Base-by-base conservation (phyloP, 441 rosid genomes). In the Iberis amara region DNA sequence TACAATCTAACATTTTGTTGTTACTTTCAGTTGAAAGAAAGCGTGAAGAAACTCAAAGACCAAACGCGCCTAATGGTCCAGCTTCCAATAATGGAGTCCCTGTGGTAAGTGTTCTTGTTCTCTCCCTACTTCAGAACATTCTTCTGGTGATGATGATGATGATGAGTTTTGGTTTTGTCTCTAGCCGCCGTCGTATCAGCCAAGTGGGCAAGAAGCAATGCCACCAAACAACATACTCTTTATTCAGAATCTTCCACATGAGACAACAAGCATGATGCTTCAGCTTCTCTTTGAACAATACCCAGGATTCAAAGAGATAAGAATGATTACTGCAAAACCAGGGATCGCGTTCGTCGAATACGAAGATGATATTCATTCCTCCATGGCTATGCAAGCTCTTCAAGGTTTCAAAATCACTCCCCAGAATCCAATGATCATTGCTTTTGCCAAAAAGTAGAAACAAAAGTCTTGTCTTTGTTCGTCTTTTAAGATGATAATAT, bases 271-370 rank as follows among this genome's bases (percentile, higher is more conserved):
- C 68, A 60, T 57, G 64, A 92, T 92, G 99, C 74, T 92, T 72
- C 82, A 89, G 67, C 39, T 74, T 55, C 89, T 92, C 45, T 89
- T 92, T 61, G 64, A 73, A 40, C 95, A 85, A 47, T 89, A 77
- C 57, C 90, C 90, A 0, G 99, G 99, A 38, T 92, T 84, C 68
- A 92, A 72, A 62, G 99, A 92, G 75, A 95, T 86, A 40, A 72
- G 97, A 46, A 89, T 86, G 99, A 71, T 84, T 11, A 83, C 79
- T 65, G 92, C 97, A 9, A 89, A 84, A 64, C 96, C 97, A 8
- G 95, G 97, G 24, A 89, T 92, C 43, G 97, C 99, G 0, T 89
- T 89, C 53, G 91, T 89, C 2, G 99, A 94, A 57, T 89, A 64
- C 26, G 99, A 85, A 68, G 95, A 89, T 21, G 97, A 94, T n/a